Base-by-base conservation (phyloP, 371 early-diverging fungal species). In the Neoconidiobolus thromboides region DNA sequence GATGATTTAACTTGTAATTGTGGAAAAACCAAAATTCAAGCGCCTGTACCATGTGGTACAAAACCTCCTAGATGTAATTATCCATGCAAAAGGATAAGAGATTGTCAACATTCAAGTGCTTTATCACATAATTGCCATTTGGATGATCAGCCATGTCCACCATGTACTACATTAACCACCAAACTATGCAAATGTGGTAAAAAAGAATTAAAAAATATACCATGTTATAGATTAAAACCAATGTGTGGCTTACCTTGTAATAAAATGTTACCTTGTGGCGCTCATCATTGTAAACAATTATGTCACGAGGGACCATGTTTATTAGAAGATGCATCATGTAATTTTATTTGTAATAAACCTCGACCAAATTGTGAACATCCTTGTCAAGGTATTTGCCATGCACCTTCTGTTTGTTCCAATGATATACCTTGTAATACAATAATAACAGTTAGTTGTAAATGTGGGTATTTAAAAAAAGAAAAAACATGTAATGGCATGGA, bases 11-110 rank as follows among this genome's bases (percentile, higher is more conserved):
- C 79, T 9, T 89, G 89, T 48, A 71, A 73, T 14, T 89, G 89
- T 66, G 86, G 85, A 7, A 75, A 80, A 10, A 88, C 89, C 0
- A 73, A 76, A 4, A 44, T 87, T 1, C 69, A 76, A 43, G 82
- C 89, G 12, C 89, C 89, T 7, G 77, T 88, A 42, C 69, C 82
- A 2, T 89, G 89, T 51, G 87, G 87, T 1, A 74, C 79, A 0
- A 64, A 71, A 53, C 61, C 82, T 2, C 89, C 87, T 0, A 66
- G 72, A 1, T 89, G 89, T 63, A 74, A 69, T 42, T 69, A 77
- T 64, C 68, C 80, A 3, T 89, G 89, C 69, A 71, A 66, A 12
- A 77, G 85, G 6, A 66, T 69, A 2, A 72, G 80, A 9, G 65
- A 74, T 10, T 89, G 89, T 68, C 87, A 83, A 4, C 89, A 89